phyloP scores from a whole-genome alignment of 2,329 filamentous ascomycete species.

The Westerdykella sp. region DNA sequence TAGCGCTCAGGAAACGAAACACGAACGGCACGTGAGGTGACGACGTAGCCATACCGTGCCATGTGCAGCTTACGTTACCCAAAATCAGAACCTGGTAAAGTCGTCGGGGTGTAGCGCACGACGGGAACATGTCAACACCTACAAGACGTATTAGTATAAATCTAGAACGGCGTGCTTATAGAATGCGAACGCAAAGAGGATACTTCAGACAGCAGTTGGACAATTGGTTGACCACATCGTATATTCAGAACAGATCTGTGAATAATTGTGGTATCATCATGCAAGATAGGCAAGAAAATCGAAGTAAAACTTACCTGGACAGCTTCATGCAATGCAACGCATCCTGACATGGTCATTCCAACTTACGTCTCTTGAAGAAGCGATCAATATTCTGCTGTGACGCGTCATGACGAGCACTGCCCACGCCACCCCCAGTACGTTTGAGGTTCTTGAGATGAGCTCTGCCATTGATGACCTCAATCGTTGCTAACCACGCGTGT shows the following conservation, averaged over 20 bases:
- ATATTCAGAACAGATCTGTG: conserved; percentile 81
- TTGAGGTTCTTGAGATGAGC: conserved; percentile 68
- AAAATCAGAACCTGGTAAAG: too few species aligned
- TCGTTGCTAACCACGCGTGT: conserved; percentile 43
- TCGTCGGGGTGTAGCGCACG: too few species aligned
- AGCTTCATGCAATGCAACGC: not conserved
- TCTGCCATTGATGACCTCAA: conserved; percentile 61
- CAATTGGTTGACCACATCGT: conserved; percentile 63
- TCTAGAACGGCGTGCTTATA: not conserved
- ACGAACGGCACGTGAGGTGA: too few species aligned
- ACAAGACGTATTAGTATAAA: too few species aligned
- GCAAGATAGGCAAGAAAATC: conserved; percentile 14
- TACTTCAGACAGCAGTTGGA: conserved; percentile 77
- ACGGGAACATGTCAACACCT: too few species aligned
- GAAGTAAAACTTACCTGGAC: conserved; percentile 19
- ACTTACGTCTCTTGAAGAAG: conserved; percentile 63
- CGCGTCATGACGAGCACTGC: conserved; percentile 68
- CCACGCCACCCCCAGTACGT: conserved; percentile 75
- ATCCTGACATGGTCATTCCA: conserved; percentile 17
- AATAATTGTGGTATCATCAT: conserved; percentile 56
- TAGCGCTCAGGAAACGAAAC: too few species aligned
- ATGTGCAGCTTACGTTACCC: too few species aligned
- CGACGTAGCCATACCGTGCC: too few species aligned
- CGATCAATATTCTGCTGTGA: conserved; percentile 68
- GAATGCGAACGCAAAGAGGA: conserved; percentile 2